These are phyloP conservation scores for Mortierella sp. DNA, from an alignment of 371 early-diverging fungal genomes.

Conservation along the genomic window DNA sequence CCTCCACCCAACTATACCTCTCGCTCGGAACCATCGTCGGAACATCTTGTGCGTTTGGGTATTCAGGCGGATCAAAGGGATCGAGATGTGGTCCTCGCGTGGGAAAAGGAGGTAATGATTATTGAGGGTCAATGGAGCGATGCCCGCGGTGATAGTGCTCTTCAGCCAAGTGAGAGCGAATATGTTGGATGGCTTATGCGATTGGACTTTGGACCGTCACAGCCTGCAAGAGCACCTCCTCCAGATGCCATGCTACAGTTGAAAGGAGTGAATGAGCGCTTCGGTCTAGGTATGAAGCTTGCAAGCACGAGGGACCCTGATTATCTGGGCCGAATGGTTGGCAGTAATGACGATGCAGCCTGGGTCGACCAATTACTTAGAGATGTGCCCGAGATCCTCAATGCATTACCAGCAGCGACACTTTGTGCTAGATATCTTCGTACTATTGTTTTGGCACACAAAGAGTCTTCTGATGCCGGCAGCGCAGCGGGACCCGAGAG, in stretches of 20 bases:
- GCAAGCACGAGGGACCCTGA: constrained; percentile 51
- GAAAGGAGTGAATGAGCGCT: constrained; percentile 40
- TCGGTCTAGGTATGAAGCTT: constrained; percentile 51
- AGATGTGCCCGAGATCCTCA: constrained; percentile 54
- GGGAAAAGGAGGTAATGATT: constrained; percentile 40
- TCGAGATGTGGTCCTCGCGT: constrained; percentile 36
- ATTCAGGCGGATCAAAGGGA: constrained; percentile 43
- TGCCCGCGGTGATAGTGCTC: constrained; percentile 7
- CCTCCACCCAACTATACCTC: constrained; percentile 55
- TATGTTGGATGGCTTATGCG: constrained; percentile 48
- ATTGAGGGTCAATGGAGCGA: constrained; percentile 31
- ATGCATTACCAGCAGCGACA: constrained; percentile 49
- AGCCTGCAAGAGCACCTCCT: constrained; percentile 43
- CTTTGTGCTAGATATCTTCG: constrained; percentile 50
- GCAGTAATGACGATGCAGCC: constrained; percentile 41
- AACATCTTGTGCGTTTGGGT: constrained; percentile 32
- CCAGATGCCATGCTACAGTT: constrained; percentile 37
- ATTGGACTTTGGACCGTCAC: constrained; percentile 36
- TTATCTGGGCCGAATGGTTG: constrained; percentile 51
- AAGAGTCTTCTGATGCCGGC: background rate
- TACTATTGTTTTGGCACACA: constrained; percentile 22
- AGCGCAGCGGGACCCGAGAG: constrained; percentile 1
- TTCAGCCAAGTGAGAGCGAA: constrained; percentile 33
- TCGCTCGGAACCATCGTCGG: constrained; percentile 46
- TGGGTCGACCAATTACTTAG: constrained; percentile 51